phyloP scores from a whole-genome alignment of 139 green algal genomes.

The Coccomyxa sp. region DNA sequence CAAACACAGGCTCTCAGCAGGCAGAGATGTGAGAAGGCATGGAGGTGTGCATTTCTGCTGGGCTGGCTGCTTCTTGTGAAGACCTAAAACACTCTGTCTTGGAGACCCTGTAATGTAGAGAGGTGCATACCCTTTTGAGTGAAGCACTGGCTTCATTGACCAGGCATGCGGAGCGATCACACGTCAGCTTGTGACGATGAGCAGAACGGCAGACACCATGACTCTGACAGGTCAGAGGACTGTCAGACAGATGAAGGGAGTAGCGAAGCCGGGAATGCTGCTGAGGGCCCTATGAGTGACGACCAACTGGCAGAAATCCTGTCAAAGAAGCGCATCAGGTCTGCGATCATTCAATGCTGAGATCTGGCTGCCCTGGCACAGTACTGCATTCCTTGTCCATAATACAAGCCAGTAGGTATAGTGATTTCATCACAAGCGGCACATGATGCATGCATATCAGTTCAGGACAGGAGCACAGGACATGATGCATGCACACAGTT shows the following conservation, averaged over 20 bases:
- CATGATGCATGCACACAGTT: not conserved
- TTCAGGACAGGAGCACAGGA: too few relatives aligned
- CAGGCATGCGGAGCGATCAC: not conserved
- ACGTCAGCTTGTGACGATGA: not conserved
- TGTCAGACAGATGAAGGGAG: too few relatives aligned
- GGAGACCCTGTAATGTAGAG: too few relatives aligned
- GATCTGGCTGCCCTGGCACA: too few relatives aligned
- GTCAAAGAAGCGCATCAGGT: not conserved
- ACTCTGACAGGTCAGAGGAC: not conserved
- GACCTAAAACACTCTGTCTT: too few relatives aligned
- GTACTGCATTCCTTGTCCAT: too few relatives aligned
- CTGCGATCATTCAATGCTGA: not conserved
- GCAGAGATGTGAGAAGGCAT: not conserved
- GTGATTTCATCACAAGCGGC: too few relatives aligned
- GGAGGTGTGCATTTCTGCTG: not conserved
- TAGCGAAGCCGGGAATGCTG: not conserved
- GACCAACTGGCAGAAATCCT: conserved; percentile 6
- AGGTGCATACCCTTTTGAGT: too few relatives aligned
- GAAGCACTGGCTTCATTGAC: too few relatives aligned
- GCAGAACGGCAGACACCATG: not conserved
- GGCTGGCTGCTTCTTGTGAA: not conserved
- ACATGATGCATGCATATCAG: too few relatives aligned
- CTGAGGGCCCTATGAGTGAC: not conserved
- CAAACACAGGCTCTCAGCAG: not conserved
- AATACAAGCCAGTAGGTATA: too few relatives aligned